phyloP scores from a whole-genome alignment of 2,329 filamentous ascomycete genomes.

The Coniochaeta hoffmannii region DNA sequence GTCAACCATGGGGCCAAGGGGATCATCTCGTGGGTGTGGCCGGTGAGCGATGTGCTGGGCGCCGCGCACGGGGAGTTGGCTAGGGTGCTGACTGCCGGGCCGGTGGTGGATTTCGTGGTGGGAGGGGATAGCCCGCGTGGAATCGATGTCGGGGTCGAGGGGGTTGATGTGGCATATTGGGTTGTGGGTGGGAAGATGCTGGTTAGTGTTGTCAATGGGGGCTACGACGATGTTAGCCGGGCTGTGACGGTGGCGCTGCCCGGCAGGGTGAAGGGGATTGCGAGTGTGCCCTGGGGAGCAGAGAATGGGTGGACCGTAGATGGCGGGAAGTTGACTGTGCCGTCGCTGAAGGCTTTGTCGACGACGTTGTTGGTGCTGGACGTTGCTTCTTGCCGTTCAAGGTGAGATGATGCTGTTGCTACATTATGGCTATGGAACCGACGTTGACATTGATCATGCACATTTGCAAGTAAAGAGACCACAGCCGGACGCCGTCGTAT shows the following conservation, averaged over 20 bases:
- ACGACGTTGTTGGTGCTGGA: constrained; percentile 25
- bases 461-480: not conserved
- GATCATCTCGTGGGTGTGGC: constrained; percentile 38
- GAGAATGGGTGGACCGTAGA: constrained; percentile 18
- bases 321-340: constrained; percentile 16
- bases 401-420: not conserved
- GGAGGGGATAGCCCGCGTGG: constrained; percentile 16
- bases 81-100: constrained; percentile 24
- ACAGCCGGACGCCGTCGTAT: not conserved
- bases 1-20: constrained; percentile 37
- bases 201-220: constrained; percentile 29
- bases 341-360: constrained; percentile 22
- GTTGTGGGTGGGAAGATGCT: constrained; percentile 18
- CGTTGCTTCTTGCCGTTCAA: not conserved
- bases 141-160: constrained; percentile 12
- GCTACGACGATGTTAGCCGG: constrained; percentile 12
- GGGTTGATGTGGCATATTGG: constrained; percentile 30
- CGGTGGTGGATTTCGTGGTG: constrained; percentile 32
- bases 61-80: constrained; percentile 31
- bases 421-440: no score
- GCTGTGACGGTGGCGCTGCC: constrained; percentile 12
- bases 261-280: constrained; percentile 9
- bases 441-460: no score
- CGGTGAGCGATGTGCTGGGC: constrained; percentile 27
- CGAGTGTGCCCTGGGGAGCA: constrained; percentile 16